Conservation (phyloP, 1,284 basidiomycete genomes). For the Leccinum fallax region DNA sequence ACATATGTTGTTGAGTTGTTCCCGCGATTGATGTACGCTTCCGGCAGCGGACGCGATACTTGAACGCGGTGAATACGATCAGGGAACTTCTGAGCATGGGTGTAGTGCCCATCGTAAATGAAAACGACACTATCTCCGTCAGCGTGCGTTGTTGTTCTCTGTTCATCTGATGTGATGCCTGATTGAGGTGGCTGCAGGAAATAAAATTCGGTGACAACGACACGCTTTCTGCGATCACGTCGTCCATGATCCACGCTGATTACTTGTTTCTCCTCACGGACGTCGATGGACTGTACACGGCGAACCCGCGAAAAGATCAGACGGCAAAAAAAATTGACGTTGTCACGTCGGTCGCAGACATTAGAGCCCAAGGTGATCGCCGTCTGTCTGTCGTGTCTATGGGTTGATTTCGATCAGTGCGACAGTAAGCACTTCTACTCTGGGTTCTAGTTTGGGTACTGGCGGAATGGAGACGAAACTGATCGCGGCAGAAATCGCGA, state of each 20-base stretch:
- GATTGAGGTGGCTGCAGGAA: slow-evolving; percentile 59
- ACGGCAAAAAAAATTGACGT: slow-evolving; percentile 79
- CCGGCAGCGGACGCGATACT: slow-evolving; percentile 81
- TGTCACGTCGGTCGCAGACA: slow-evolving; percentile 82
- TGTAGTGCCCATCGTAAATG: slow-evolving; percentile 93
- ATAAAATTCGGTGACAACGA: slow-evolving; percentile 99
- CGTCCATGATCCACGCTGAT: slow-evolving; percentile 96
- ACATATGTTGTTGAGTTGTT: background rate
- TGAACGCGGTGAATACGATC: slow-evolving; percentile 94
- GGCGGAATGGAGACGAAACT: slow-evolving; percentile 99
- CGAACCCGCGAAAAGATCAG: slow-evolving; percentile 92
- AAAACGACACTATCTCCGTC: slow-evolving; percentile 95
- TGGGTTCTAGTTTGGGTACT: slow-evolving; percentile 93
- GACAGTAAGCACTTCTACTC: slow-evolving; percentile 86
- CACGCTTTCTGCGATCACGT: slow-evolving; percentile 95
- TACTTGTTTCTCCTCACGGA: slow-evolving; percentile 97
- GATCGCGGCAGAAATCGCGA: slow-evolving; percentile 97
- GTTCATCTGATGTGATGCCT: background rate
- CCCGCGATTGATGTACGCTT: slow-evolving; percentile 5
- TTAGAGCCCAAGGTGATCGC: slow-evolving; percentile 75
- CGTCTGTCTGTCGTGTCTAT: background rate
- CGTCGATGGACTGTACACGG: slow-evolving; percentile 94
- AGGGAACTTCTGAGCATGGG: slow-evolving; percentile 88
- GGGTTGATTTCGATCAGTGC: background rate
- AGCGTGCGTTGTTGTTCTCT: slow-evolving; percentile 61